Evolutionary conservation across 2,329 filamentous ascomycete species (phyloP), one percentile per base, ranked within the genome.

Genomic region (Aureobasidium sp.): DNA sequence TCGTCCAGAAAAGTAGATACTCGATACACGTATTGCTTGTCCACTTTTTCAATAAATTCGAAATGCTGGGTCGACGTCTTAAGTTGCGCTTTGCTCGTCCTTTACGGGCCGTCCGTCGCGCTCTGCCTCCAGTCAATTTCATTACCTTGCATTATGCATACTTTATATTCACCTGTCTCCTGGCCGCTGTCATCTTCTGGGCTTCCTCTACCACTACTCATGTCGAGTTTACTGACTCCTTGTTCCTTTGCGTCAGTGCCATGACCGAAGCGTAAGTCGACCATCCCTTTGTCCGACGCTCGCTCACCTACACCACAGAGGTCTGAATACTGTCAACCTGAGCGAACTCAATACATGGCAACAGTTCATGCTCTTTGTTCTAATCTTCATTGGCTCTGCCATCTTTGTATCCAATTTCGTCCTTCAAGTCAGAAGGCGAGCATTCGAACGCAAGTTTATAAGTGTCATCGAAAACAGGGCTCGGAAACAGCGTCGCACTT

Each of bases 331-430:
- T 1, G 80, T 84, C 65, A 83, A 86, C 67, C 73, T 89, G 25
- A 85, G 81, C 60, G 74, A 77, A 29, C 68, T 89, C 67, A 88
- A 84, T 40, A 85, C 81, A 0, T 86, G 84, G 68, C 87, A 90
- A 70, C 87, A 90, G 69, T 73, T 82, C 29, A 72, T 87, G 40
- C 75, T 90, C 10, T 87, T 85, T 66, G 61, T 85, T 3, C 74
- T 88, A 43, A 85, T 89, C 63, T 75, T 89, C 47, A 69, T 87
- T 7, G 87, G 87, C 1, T 84, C 84, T 59, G 77, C 82, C 13
- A 82, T 89, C n/a, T 83, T 85, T 68, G 83, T 89, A 1, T 86
- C 82, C 1, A 81, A 82, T 35, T 83, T 81, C 64, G 86, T 87
- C 2, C 79, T 89, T 3, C 72, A 80, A 49, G 78, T 84, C 8